Conservation (phyloP, 495 filamentous ascomycete species). For the Aspergillus conjunctus region DNA sequence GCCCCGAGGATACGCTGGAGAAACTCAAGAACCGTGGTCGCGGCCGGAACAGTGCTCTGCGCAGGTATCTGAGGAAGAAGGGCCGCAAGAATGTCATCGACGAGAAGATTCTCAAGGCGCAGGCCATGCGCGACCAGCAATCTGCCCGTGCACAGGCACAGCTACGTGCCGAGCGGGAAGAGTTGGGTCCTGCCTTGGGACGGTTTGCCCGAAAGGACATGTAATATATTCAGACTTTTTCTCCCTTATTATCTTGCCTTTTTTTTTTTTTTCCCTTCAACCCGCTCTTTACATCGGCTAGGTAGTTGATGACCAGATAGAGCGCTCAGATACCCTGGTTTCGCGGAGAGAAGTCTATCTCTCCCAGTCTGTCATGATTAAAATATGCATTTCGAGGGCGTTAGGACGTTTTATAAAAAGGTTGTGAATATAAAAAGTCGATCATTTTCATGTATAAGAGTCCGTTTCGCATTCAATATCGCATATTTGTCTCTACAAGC, state of each 20-base stretch:
- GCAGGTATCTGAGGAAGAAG: constrained; percentile 88
- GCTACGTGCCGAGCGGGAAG: constrained; percentile 60
- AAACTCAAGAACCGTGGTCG: constrained; percentile 75
- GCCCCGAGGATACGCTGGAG: constrained; percentile 67
- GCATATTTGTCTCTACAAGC: background rate
- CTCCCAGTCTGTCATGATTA: constrained; percentile 11
- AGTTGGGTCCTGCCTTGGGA: constrained; percentile 70
- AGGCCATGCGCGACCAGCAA: constrained; percentile 66
- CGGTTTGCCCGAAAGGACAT: constrained; percentile 64
- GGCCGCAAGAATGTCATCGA: constrained; percentile 88
- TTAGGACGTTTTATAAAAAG: constrained; percentile 1
- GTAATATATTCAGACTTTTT: constrained; percentile 22
- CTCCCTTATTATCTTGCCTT: constrained; percentile 22
- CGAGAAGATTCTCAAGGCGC: constrained; percentile 71
- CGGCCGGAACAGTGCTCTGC: constrained; percentile 88
- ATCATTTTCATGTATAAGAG: background rate
- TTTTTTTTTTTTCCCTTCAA: constrained; percentile 5
- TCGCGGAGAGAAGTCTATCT: constrained; percentile 12
- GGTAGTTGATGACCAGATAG: constrained; percentile 1
- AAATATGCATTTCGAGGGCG: constrained; percentile 21
- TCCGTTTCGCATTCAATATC: background rate
- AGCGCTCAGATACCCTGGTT: constrained; percentile 25
- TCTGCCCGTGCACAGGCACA: constrained; percentile 62
- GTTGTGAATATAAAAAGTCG: background rate
- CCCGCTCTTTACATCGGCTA: constrained; percentile 1